A percentile compares a stretch with the other conserved stretches of the same genome.
Conservation (phyloP, 805 yeast species). For the Komagataella populi region DNA sequence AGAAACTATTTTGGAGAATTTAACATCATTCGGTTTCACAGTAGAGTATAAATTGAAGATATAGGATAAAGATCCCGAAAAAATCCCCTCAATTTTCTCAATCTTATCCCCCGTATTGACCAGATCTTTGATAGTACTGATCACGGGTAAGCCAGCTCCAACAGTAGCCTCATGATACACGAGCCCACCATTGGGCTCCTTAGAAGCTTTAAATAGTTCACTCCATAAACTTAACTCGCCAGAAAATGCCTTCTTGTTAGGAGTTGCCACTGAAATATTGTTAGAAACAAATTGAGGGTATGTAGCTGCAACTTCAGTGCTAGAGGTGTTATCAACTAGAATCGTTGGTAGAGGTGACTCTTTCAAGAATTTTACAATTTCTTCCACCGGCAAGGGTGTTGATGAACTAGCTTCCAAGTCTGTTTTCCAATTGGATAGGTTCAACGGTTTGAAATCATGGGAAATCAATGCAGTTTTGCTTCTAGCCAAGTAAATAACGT, state of each 20-base stretch:
- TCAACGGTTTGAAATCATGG: slow-evolving; percentile 57
- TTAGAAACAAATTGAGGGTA: slow-evolving; percentile 62
- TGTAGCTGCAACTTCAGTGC: slow-evolving; percentile 56
- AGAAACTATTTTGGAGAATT: slow-evolving; percentile 81
- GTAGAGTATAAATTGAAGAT: slow-evolving; percentile 90
- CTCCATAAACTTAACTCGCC: slow-evolving; percentile 67
- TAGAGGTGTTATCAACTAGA: slow-evolving; percentile 90
- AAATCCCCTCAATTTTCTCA: slow-evolving; percentile 86
- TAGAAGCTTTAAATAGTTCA: slow-evolving; percentile 44
- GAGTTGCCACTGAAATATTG: slow-evolving; percentile 92
- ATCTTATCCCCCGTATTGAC: slow-evolving; percentile 89
- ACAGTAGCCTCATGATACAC: slow-evolving; percentile 98
- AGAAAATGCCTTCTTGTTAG: slow-evolving; percentile 96
- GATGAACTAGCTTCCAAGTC: slow-evolving; percentile 29
- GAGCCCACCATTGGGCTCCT: slow-evolving; percentile 46
- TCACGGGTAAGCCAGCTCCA: slow-evolving; percentile 95
- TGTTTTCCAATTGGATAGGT: slow-evolving; percentile 43
- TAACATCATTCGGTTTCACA: slow-evolving; percentile 40
- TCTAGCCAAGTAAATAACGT: slow-evolving; percentile 71
- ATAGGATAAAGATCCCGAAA: slow-evolving; percentile 91
- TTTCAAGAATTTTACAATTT: slow-evolving; percentile 47
- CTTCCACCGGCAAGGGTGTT: slow-evolving; percentile 39
- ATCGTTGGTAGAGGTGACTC: slow-evolving; percentile 65
- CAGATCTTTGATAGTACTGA: slow-evolving; percentile 79
- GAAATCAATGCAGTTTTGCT: slow-evolving; percentile 58